Conservation (phyloP, 805 yeast species). For the Ogataea thermomethanolica region DNA sequence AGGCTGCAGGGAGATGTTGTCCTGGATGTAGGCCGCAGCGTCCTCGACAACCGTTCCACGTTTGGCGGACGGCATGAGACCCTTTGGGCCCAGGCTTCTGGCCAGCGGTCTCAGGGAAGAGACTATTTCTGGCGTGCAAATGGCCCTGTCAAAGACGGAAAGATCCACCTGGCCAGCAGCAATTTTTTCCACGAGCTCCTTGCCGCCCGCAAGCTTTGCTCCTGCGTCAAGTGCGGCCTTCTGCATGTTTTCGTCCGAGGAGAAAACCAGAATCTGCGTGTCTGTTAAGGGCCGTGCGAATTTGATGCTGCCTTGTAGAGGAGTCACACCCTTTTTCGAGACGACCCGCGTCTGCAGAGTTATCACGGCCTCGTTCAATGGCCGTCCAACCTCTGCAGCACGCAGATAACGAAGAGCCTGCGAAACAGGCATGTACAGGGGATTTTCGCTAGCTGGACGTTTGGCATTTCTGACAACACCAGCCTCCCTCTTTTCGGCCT, state of each 20-base stretch:
- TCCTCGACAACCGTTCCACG: slow-evolving; percentile 83
- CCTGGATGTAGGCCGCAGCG: slow-evolving; percentile 47
- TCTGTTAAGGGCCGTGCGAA: slow-evolving; percentile 72
- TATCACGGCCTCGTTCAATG: slow-evolving; percentile 66
- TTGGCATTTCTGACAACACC: slow-evolving; percentile 35
- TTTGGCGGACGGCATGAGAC: slow-evolving; percentile 82
- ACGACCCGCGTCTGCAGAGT: slow-evolving; percentile 61
- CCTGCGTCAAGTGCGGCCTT: slow-evolving; percentile 55
- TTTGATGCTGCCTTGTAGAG: slow-evolving; percentile 64
- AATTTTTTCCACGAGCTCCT: slow-evolving; percentile 62
- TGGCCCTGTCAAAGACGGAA: slow-evolving; percentile 62
- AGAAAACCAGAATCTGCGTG: slow-evolving; percentile 64
- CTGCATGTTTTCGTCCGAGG: slow-evolving; percentile 50
- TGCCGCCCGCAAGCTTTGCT: slow-evolving; percentile 68
- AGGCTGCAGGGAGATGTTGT: slow-evolving; percentile 63
- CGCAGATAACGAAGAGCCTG: slow-evolving; percentile 74
- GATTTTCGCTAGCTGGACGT: slow-evolving; percentile 44
- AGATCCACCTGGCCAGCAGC: slow-evolving; percentile 47
- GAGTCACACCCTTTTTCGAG: slow-evolving; percentile 74
- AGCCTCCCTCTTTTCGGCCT: slow-evolving; percentile 25
- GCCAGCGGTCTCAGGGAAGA: slow-evolving; percentile 64
- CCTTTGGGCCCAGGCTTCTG: slow-evolving; percentile 81
- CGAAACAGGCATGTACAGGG: slow-evolving; percentile 68
- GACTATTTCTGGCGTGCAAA: slow-evolving; percentile 81
- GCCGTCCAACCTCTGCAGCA: slow-evolving; percentile 88